Percentiles rank a stretch among this genome's conserved stretches.
phyloP scores from a whole-genome alignment of 2,329 filamentous ascomycete genomes.

The Ophiosphaerella herpotricha region DNA sequence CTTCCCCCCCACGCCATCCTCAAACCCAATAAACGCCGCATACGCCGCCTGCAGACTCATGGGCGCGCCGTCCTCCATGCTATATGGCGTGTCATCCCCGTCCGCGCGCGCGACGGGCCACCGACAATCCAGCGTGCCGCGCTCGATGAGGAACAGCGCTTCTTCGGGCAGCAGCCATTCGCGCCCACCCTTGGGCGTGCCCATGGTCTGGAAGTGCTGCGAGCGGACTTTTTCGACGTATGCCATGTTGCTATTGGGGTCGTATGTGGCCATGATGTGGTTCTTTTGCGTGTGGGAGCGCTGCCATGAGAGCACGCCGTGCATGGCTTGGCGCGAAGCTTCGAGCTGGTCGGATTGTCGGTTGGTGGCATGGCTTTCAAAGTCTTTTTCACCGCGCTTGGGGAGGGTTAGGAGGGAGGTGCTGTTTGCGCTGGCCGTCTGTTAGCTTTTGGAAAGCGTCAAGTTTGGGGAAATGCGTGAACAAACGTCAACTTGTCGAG shows the following conservation, averaged over 20 bases:
- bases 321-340: slow-evolving; percentile 83
- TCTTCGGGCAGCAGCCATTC: slow-evolving; percentile 92
- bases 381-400: slow-evolving; percentile 95
- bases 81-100: slow-evolving; percentile 28
- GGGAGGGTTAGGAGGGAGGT: slow-evolving; percentile 64
- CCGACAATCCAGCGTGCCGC: slow-evolving; percentile 84
- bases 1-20: slow-evolving; percentile 56
- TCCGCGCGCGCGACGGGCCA: slow-evolving; percentile 64
- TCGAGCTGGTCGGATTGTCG: slow-evolving; percentile 79
- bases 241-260: slow-evolving; percentile 63
- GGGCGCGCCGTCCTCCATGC: slow-evolving; percentile 67
- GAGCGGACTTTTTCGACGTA: slow-evolving; percentile 75
- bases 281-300: slow-evolving; percentile 72
- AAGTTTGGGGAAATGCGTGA: not conserved
- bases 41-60: slow-evolving; percentile 93
- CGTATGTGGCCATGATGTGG: slow-evolving; percentile 73
- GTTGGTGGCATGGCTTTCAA: slow-evolving; percentile 87
- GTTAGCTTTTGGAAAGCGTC: slow-evolving; percentile 3
- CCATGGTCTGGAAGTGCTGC: slow-evolving; percentile 75
- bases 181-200: slow-evolving; percentile 57
- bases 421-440: slow-evolving; percentile 19
- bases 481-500: slow-evolving; percentile 62
- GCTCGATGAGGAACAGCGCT: slow-evolving; percentile 84
- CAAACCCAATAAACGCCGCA: slow-evolving; percentile 76
- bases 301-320: slow-evolving; percentile 79